These are phyloP conservation scores for Huntiella moniliformis DNA, from an alignment of 2,329 filamentous ascomycete species.

Conservation along the genomic window DNA sequence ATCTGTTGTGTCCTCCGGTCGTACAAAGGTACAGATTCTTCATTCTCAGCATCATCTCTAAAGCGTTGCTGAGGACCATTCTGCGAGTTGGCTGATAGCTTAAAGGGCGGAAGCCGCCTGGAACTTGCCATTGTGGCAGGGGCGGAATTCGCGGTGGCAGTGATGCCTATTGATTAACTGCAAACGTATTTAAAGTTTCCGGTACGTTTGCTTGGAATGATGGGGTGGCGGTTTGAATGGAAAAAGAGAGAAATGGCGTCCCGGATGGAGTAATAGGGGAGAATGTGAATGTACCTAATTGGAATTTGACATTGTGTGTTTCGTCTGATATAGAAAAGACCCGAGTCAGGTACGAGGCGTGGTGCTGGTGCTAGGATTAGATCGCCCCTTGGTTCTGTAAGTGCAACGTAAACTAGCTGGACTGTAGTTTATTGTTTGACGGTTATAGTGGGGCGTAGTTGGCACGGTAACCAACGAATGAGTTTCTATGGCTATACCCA, in stretches of 20 bases:
- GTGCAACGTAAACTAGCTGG: too few species aligned
- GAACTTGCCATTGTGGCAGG: conserved; percentile 7
- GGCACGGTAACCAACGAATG: too few species aligned
- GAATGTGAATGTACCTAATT: too few species aligned
- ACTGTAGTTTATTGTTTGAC: too few species aligned
- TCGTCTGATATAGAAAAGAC: too few species aligned
- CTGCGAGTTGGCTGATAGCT: conserved; percentile 16
- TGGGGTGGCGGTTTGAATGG: conserved; percentile 25
- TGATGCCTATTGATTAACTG: not conserved
- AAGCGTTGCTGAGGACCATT: not conserved
- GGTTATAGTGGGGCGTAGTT: too few species aligned
- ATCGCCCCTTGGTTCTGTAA: too few species aligned
- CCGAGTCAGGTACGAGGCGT: too few species aligned
- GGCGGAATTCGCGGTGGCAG: not conserved
- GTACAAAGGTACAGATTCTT: conserved; percentile 13
- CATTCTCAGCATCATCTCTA: conserved; percentile 25
- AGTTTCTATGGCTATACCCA: too few species aligned
- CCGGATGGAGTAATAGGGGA: too few species aligned
- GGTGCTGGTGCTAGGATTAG: too few species aligned
- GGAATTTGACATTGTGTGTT: too few species aligned
- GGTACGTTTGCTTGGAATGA: conserved; percentile 19
- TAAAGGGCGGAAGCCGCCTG: conserved; percentile 10
- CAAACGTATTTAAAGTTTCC: conserved; percentile 5
- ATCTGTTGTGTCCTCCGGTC: conserved; percentile 17
- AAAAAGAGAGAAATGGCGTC: conserved; percentile 29